Conservation (phyloP, 345 rosid species). For the Dimocarpus longan region DNA sequence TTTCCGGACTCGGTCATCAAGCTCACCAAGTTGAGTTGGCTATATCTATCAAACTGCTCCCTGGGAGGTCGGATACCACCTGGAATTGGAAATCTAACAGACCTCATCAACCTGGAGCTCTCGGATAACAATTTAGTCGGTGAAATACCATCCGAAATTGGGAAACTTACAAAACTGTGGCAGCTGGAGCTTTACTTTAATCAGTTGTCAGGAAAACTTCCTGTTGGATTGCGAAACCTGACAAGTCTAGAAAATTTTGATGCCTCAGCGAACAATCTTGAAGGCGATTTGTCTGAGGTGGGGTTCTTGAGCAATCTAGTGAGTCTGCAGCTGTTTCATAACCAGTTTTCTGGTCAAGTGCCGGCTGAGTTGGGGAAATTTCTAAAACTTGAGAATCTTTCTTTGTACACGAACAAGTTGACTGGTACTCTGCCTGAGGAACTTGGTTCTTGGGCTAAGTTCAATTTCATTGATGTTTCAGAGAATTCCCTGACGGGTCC, state of each 20-base stretch:
- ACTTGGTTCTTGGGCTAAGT: slow-evolving; percentile 73
- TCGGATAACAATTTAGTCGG: slow-evolving; percentile 52
- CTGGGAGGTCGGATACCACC: slow-evolving; percentile 60
- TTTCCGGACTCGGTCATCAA: slow-evolving; percentile 53
- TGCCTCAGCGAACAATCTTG: slow-evolving; percentile 55
- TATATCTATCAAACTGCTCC: slow-evolving; percentile 70
- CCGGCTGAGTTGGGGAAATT: slow-evolving; percentile 77
- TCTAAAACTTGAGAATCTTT: slow-evolving; percentile 59
- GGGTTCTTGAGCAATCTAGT: slow-evolving; percentile 56
- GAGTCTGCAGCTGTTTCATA: slow-evolving; percentile 60
- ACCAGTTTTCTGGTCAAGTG: slow-evolving; percentile 63
- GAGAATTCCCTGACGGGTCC: slow-evolving; percentile 74
- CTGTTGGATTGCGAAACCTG: slow-evolving; percentile 65
- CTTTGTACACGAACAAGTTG: slow-evolving; percentile 64
- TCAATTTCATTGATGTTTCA: slow-evolving; percentile 77
- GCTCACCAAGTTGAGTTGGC: slow-evolving; percentile 55
- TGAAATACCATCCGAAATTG: slow-evolving; percentile 62
- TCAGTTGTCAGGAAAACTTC: slow-evolving; percentile 62
- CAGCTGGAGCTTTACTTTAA: slow-evolving; percentile 73
- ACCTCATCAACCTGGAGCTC: slow-evolving; percentile 61
- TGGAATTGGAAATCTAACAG: slow-evolving; percentile 58
- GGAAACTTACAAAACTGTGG: slow-evolving; percentile 58
- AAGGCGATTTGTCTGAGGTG: slow-evolving; percentile 68
- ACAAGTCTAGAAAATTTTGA: slow-evolving; percentile 61
- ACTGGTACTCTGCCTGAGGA: slow-evolving; percentile 71